Conservation (phyloP, 2,329 filamentous ascomycete genomes). For the Scortechinia acanthostroma region DNA sequence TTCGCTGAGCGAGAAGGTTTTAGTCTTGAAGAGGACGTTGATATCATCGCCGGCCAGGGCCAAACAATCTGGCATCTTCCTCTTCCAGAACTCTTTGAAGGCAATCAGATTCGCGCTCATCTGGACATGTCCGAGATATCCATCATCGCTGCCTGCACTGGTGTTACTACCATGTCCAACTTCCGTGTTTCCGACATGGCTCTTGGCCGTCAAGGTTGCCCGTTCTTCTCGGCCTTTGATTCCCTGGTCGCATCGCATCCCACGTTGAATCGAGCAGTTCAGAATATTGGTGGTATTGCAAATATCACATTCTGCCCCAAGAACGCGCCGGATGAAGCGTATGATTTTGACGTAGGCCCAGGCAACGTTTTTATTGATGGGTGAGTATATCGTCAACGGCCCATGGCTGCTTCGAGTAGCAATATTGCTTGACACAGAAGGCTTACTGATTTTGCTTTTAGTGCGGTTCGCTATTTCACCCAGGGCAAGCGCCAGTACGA, state of each 20-base stretch:
- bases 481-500: no score
- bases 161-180: slow-evolving; percentile 11
- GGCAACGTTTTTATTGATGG: slow-evolving; percentile 21
- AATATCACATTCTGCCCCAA: slow-evolving; percentile 11
- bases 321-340: slow-evolving; percentile 10
- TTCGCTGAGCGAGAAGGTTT: slow-evolving; percentile 10
- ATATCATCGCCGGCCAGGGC: slow-evolving; percentile 13
- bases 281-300: no score
- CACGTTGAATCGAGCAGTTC: slow-evolving; percentile 11
- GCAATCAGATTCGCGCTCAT: slow-evolving; percentile 10
- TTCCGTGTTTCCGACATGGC: slow-evolving; percentile 14
- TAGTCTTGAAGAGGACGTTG: slow-evolving; percentile 10
- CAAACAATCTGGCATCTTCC: slow-evolving; percentile 14
- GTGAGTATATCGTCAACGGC: no score
- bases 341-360: slow-evolving; percentile 18
- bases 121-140: slow-evolving; percentile 13
- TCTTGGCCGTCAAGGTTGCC: slow-evolving; percentile 12
- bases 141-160: slow-evolving; percentile 12
- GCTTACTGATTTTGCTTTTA: no score
- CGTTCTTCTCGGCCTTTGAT: slow-evolving; percentile 12
- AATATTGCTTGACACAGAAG: no score
- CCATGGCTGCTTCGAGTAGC: no score
- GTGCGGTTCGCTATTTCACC: no score
- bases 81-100: slow-evolving; percentile 10
- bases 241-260: slow-evolving; percentile 10